Evolutionary conservation across 345 rosid genomes (phyloP).

Genomic region (Acer negundo): DNA sequence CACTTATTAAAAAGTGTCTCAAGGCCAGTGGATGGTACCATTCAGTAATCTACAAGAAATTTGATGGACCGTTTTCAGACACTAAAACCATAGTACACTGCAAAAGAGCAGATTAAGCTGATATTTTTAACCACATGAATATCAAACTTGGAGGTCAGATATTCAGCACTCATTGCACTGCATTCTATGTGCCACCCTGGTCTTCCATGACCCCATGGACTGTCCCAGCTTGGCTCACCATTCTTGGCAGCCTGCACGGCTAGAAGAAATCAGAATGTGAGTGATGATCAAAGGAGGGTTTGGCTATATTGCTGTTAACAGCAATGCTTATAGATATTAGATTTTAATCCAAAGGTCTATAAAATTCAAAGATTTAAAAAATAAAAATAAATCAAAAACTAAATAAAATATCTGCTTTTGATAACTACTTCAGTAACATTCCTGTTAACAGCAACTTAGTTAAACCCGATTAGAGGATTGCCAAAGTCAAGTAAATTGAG

Average conservation of each 20-base stretch:
- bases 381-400: too few species aligned
- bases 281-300: background rate
- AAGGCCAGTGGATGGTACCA: conserved; percentile 80
- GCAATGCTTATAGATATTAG: too few species aligned
- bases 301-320: too few species aligned
- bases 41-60: conserved; percentile 54
- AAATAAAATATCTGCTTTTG: too few species aligned
- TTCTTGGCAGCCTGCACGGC: conserved; percentile 81
- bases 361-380: too few species aligned
- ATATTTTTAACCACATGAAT: conserved; percentile 65
- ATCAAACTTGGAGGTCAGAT: conserved; percentile 67
- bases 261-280: conserved; percentile 7
- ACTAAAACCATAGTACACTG: background rate
- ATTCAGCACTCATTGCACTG: conserved; percentile 94
- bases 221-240: conserved; percentile 87
- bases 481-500: background rate
- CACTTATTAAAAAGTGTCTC: conserved; percentile 82
- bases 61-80: conserved; percentile 5
- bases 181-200: conserved; percentile 99
- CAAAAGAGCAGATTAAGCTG: background rate
- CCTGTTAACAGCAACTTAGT: too few species aligned
- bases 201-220: conserved; percentile 92
- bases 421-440: too few species aligned
- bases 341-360: too few species aligned
- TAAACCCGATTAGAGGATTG: background rate